These are phyloP conservation scores for Kazachstania sp. DNA, from an alignment of 1,139 yeast species.

Conservation along the genomic window DNA sequence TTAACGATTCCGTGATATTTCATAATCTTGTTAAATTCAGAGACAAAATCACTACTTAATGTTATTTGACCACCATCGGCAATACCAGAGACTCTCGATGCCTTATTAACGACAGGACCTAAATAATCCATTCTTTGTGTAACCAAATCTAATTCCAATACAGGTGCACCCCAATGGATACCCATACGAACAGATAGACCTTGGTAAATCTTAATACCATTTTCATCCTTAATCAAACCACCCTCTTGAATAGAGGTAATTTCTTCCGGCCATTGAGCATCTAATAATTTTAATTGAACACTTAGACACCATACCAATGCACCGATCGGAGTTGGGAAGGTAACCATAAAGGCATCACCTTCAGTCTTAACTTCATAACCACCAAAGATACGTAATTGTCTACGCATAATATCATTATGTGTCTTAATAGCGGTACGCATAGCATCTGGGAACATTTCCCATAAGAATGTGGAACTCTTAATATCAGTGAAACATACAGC, in stretches of 20 bases:
- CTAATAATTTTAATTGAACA: slow-evolving; percentile 74
- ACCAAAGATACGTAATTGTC: slow-evolving; percentile 84
- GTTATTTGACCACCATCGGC: slow-evolving; percentile 99
- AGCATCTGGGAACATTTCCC: slow-evolving; percentile 91
- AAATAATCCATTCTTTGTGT: slow-evolving; percentile 97
- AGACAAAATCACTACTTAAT: slow-evolving; percentile 70
- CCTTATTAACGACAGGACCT: slow-evolving; percentile 96
- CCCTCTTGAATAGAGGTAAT: slow-evolving; percentile 82
- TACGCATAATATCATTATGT: slow-evolving; percentile 89
- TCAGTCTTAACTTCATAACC: slow-evolving; percentile 98
- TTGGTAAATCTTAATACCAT: slow-evolving; percentile 58
- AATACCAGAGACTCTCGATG: slow-evolving; percentile 85
- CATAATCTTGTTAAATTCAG: slow-evolving; percentile 56
- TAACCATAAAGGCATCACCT: slow-evolving; percentile 99
- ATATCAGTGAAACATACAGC: slow-evolving; percentile 98
- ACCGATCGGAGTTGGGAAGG: slow-evolving; percentile 86
- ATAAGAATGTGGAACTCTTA: slow-evolving; percentile 80
- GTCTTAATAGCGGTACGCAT: slow-evolving; percentile 96
- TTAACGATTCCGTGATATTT: slow-evolving; percentile 43
- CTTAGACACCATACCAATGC: slow-evolving; percentile 93
- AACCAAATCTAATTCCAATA: slow-evolving; percentile 88
- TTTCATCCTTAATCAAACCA: slow-evolving; percentile 64
- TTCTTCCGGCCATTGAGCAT: slow-evolving; percentile 95
- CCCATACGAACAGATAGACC: slow-evolving; percentile 98
- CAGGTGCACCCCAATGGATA: slow-evolving; percentile 96